These are phyloP conservation scores for Penicillium verrucosum DNA, from an alignment of 2,329 filamentous ascomycete genomes.

Conservation along the genomic window DNA sequence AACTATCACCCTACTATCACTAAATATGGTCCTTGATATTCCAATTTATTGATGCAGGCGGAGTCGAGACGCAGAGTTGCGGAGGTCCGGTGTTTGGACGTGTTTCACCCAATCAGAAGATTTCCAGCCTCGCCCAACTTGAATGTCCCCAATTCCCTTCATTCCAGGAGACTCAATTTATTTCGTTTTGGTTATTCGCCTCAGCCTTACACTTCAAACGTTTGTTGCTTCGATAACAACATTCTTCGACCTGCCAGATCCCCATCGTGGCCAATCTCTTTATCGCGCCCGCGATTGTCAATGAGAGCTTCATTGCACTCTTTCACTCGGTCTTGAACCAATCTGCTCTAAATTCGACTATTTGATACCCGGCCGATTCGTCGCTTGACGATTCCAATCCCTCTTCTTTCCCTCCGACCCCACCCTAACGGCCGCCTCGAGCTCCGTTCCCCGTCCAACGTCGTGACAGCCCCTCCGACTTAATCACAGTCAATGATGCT, in stretches of 20 bases:
- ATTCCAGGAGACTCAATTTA: conserved; percentile 6
- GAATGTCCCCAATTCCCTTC: conserved; percentile 4
- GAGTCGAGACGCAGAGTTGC: conserved; percentile 13
- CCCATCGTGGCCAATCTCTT: conserved; percentile 5
- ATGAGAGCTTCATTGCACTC: conserved; percentile 11
- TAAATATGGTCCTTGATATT: not conserved
- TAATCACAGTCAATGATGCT: conserved; percentile 15
- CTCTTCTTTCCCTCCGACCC: not conserved
- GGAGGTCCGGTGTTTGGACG: conserved; percentile 13
- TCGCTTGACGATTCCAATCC: not conserved
- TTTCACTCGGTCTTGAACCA: conserved; percentile 4
- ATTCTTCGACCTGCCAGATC: conserved; percentile 2
- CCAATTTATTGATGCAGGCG: not conserved
- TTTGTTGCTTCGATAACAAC: conserved; percentile 4
- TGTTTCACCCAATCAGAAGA: conserved; percentile 20
- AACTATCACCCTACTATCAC: not conserved
- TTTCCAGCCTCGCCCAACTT: conserved; percentile 22
- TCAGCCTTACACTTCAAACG: not conserved
- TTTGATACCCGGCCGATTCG: not conserved
- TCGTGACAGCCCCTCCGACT: conserved; percentile 6
- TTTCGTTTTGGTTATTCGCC: not conserved
- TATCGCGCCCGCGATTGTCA: not conserved
- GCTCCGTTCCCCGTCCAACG: not conserved
- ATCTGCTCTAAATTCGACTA: conserved; percentile 1
- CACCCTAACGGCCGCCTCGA: not conserved